Evolutionary conservation across 441 rosid species (phyloP).

Genomic region (Populus hybrid): DNA sequence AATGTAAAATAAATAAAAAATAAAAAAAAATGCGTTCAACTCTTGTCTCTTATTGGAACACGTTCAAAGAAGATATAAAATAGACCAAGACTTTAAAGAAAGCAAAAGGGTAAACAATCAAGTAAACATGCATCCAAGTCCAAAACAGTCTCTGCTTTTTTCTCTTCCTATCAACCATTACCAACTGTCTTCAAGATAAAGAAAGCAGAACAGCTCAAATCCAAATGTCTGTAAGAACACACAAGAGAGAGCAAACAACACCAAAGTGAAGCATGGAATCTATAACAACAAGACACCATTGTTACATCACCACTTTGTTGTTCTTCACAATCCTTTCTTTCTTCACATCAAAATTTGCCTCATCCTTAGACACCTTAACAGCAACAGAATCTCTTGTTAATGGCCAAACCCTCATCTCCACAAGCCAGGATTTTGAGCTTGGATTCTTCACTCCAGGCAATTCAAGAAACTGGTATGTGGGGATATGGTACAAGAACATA

Average conservation of each 20-base stretch:
- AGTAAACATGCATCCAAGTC: background rate
- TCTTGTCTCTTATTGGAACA: too few species aligned
- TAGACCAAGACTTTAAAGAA: background rate
- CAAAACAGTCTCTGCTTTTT: background rate
- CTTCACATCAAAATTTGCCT: constrained; percentile 26
- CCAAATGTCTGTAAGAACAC: background rate
- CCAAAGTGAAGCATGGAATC: constrained; percentile 23
- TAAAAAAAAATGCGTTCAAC: too few species aligned
- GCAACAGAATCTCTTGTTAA: constrained; percentile 37
- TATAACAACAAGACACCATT: constrained; percentile 16
- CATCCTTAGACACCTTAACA: constrained; percentile 38
- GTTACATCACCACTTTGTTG: constrained; percentile 11
- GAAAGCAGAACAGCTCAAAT: constrained; percentile 4
- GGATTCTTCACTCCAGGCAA: constrained; percentile 53
- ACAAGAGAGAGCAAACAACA: background rate
- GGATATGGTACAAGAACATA: constrained; percentile 66
- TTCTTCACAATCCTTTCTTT: constrained; percentile 32
- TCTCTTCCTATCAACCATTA: constrained; percentile 17
- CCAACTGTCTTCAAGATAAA: constrained; percentile 22
- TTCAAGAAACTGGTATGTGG: constrained; percentile 47
- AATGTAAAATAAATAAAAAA: too few species aligned
- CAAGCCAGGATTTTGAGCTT: constrained; percentile 43
- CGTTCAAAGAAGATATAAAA: background rate
- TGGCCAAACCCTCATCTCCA: constrained; percentile 46
- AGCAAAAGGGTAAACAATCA: background rate